Evolutionary conservation across 2,329 filamentous ascomycete genomes (phyloP).

Genomic region (Microdochium bolleyi): DNA sequence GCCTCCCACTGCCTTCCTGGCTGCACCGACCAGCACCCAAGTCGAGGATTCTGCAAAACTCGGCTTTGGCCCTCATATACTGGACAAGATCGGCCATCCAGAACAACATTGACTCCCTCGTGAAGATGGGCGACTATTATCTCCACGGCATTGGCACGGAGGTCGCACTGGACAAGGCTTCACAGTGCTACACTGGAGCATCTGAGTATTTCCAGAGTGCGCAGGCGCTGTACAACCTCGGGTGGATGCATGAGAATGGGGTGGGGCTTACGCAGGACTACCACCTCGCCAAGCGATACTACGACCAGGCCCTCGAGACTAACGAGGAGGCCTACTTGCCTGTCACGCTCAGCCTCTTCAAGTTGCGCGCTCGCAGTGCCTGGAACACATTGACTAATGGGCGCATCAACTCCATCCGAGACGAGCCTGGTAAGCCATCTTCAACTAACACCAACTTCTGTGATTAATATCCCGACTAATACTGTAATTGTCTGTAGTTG

Average conservation of each 20-base stretch:
- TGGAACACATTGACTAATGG: slow-evolving; percentile 93
- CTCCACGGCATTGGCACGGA: slow-evolving; percentile 70
- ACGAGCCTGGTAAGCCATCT: slow-evolving; percentile 66
- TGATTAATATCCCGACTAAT: slow-evolving; percentile 15
- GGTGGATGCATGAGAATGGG: slow-evolving; percentile 99
- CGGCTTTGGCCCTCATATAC: slow-evolving; percentile 70
- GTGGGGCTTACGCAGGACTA: slow-evolving; percentile 90
- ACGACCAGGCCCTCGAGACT: slow-evolving; percentile 84
- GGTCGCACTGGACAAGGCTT: slow-evolving; percentile 73
- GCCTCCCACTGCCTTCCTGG: slow-evolving; percentile 47
- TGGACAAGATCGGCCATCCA: slow-evolving; percentile 95
- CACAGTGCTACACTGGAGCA: slow-evolving; percentile 84
- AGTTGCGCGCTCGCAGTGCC: slow-evolving; percentile 75
- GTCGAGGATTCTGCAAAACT: slow-evolving; percentile 38
- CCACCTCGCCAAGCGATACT: slow-evolving; percentile 92
- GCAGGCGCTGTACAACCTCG: slow-evolving; percentile 93
- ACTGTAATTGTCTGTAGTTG: slow-evolving; percentile 34
- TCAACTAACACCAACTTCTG: not conserved
- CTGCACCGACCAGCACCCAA: slow-evolving; percentile 32
- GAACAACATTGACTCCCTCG: slow-evolving; percentile 82
- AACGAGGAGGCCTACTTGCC: slow-evolving; percentile 92
- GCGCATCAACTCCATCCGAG: slow-evolving; percentile 84
- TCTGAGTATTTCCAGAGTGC: slow-evolving; percentile 88
- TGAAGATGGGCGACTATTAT: slow-evolving; percentile 99
- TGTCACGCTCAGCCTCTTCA: slow-evolving; percentile 80